These are phyloP conservation scores for Verruconis gallopava DNA, from an alignment of 2,329 filamentous ascomycete species.

Conservation along the genomic window DNA sequence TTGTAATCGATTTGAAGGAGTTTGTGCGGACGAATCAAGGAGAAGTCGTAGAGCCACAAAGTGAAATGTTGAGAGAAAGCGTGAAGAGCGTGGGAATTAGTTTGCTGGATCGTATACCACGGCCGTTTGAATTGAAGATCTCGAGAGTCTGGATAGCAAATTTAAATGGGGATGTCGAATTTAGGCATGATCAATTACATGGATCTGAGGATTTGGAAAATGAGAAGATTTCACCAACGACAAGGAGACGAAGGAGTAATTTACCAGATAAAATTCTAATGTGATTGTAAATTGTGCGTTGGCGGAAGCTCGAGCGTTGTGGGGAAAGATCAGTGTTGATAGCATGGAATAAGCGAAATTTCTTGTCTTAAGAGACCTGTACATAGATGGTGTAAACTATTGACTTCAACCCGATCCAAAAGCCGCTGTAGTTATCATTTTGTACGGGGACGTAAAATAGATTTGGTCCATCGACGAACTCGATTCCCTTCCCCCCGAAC, in stretches of 20 bases:
- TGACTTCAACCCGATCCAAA: no score
- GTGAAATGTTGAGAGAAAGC: constrained; percentile 75
- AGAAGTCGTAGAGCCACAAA: constrained; percentile 82
- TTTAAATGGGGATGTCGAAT: constrained; percentile 13
- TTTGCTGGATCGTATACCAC: constrained; percentile 76
- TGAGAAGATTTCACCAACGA: constrained; percentile 11
- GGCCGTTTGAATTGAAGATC: constrained; percentile 76
- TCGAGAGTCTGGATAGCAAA: constrained; percentile 89
- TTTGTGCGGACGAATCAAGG: constrained; percentile 94
- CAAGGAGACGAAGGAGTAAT: constrained; percentile 1
- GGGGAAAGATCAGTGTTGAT: no score
- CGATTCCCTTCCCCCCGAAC: no score
- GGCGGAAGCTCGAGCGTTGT: no score
- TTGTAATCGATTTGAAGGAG: constrained; percentile 80
- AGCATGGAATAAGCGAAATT: no score
- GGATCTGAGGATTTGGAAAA: constrained; percentile 21
- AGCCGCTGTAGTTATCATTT: no score
- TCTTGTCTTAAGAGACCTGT: no score
- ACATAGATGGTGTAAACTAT: no score
- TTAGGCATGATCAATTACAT: background rate
- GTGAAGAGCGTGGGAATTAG: constrained; percentile 78
- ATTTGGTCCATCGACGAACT: no score
- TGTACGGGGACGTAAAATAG: no score
- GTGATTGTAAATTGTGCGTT: no score
- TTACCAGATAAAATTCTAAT: constrained; percentile 9